These are phyloP conservation scores for Daldinia childiae DNA, from an alignment of 495 filamentous ascomycete species.

Conservation along the genomic window DNA sequence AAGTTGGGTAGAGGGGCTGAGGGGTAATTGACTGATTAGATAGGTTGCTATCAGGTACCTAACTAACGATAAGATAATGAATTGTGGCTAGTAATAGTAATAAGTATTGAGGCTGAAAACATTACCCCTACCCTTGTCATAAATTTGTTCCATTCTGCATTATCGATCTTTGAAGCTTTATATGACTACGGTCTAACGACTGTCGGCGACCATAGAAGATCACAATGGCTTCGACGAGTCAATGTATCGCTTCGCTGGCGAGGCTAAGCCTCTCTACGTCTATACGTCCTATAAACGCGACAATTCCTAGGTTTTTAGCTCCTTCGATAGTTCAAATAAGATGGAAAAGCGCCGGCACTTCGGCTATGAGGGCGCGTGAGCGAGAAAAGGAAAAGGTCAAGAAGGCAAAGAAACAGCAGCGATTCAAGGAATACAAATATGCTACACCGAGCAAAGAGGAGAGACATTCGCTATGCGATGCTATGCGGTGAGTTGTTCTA, in stretches of 20 bases:
- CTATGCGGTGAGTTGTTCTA: constrained; percentile 75
- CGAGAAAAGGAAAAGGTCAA: constrained; percentile 67
- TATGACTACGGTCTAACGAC: constrained; percentile 4
- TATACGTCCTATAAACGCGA: constrained; percentile 45
- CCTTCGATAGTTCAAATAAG: constrained; percentile 53
- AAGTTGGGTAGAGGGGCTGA: constrained; percentile 32
- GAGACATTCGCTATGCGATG: constrained; percentile 85
- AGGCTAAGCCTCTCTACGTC: constrained; percentile 59
- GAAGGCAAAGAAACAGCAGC: constrained; percentile 76
- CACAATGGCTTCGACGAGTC: constrained; percentile 55
- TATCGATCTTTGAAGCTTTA: constrained; percentile 20
- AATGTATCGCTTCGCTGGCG: constrained; percentile 70
- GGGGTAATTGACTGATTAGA: constrained; percentile 31
- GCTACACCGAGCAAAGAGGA: constrained; percentile 68
- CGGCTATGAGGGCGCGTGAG: constrained; percentile 54
- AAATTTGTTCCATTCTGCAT: constrained; percentile 26
- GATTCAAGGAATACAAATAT: constrained; percentile 67
- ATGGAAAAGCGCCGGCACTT: constrained; percentile 48
- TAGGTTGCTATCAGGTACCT: constrained; percentile 2
- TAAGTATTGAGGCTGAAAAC: constrained; percentile 22
- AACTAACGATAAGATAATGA: not conserved
- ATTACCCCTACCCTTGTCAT: constrained; percentile 13
- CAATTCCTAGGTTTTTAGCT: constrained; percentile 55
- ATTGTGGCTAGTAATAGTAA: constrained; percentile 5
- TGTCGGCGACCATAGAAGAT: constrained; percentile 17